Percentiles rank a stretch among this genome's conserved stretches.
Evolutionary conservation across 2,329 filamentous ascomycete genomes (phyloP).

Genomic region (Botrytis porri): DNA sequence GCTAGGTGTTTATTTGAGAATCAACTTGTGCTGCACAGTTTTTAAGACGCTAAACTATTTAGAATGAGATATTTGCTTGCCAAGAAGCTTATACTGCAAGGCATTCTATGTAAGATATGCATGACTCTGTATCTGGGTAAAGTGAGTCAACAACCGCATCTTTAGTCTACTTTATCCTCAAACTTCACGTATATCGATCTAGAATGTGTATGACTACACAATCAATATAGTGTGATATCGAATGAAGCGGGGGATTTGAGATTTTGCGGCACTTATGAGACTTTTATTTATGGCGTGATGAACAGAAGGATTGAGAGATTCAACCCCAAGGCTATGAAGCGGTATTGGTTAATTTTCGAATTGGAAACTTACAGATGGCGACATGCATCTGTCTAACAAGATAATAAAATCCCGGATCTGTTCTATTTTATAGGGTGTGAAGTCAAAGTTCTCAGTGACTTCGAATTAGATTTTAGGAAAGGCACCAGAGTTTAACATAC

Average conservation of each 20-base stretch:
- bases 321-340: neutral
- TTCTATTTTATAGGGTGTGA: neutral
- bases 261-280: neutral
- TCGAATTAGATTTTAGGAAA: neutral
- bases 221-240: neutral
- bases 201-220: neutral
- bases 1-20: neutral
- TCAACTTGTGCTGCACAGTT: no score
- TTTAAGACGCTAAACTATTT: neutral
- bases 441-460: neutral
- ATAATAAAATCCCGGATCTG: neutral
- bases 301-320: neutral
- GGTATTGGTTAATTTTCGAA: neutral
- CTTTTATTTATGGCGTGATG: neutral
- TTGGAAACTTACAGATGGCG: neutral
- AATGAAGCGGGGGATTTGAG: neutral
- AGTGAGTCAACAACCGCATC: neutral
- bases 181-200: neutral
- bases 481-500: neutral
- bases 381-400: neutral
- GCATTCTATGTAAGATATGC: neutral
- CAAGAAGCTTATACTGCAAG: no score
- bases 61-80: neutral
- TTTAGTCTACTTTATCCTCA: neutral
- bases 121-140: neutral